These are phyloP conservation scores for Ogataea angusta DNA, from an alignment of 805 yeast species.

Conservation along the genomic window DNA sequence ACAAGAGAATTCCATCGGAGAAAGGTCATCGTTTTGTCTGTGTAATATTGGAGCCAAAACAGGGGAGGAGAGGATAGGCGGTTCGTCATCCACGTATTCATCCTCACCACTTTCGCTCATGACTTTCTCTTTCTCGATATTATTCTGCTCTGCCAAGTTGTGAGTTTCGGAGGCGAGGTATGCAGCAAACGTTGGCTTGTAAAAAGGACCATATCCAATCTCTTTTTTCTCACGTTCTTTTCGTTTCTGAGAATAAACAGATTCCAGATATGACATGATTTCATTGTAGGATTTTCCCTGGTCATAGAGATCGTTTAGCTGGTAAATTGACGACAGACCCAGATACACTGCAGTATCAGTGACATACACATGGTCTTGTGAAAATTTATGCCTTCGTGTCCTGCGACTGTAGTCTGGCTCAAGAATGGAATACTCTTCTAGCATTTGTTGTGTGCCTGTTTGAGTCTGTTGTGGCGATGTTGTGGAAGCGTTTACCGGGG, in stretches of 20 bases:
- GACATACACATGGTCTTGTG: constrained; percentile 35
- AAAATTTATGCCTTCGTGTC: constrained; percentile 30
- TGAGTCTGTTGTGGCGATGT: neutral
- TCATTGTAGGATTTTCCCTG: constrained; percentile 28
- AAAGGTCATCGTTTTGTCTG: neutral
- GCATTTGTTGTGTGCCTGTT: constrained; percentile 6
- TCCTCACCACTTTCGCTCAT: constrained; percentile 2
- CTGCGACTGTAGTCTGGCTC: constrained; percentile 14
- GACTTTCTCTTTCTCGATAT: neutral
- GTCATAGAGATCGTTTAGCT: constrained; percentile 29
- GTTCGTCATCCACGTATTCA: constrained; percentile 6
- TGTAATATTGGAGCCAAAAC: neutral
- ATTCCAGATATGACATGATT: constrained; percentile 28
- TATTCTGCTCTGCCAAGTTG: constrained; percentile 5
- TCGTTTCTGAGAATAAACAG: constrained; percentile 24
- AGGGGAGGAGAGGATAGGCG: neutral
- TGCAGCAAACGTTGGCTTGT: constrained; percentile 22
- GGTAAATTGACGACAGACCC: constrained; percentile 29
- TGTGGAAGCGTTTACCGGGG: no score
- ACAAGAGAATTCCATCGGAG: neutral
- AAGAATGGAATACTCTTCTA: neutral
- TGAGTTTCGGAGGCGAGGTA: constrained; percentile 22
- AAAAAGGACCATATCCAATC: constrained; percentile 31
- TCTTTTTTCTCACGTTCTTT: constrained; percentile 23
- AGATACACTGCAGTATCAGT: constrained; percentile 34